Base-by-base conservation (phyloP, 164 flowering plant species). In the Aristolochia fimbriata region DNA sequence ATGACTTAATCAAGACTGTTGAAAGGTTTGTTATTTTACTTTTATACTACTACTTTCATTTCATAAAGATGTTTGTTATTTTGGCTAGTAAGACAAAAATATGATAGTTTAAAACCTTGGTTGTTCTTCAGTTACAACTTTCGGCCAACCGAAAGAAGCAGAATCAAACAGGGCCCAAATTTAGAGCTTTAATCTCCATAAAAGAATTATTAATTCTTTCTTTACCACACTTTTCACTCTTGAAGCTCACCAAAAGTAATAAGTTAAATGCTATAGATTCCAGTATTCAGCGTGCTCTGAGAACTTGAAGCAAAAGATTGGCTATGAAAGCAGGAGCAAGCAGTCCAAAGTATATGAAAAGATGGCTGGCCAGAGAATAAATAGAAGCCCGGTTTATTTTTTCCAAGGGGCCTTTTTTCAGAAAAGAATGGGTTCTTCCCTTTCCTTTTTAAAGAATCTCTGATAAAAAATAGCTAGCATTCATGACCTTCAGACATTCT, bases 321-420 rank as follows among this genome's bases (percentile, higher is more conserved):
- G 58, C 15, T 47, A 10, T 25, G 9, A 11, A 53, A 45, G 58
- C 13, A 27, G 55, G 16, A 37, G 9, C 43, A 37, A 37, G 43
- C 43, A 37, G 43, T 37, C 12, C 43, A 37, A 66, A 60, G 63
- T 22, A 52, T n/a, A 31, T 19, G 25, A 50, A 25, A 62, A 55
- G 53, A 33, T 60, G 41, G 30, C 19, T 27, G 45, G 64, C 55
- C 37, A 17, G 54, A 49, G 49, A 47, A 55, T 60, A 50, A 53
- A 20, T 30, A 55, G 59, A 30, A 59, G 61, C 62, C 49, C 37
- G 8, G 43, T 49, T 13, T 33, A 37, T 30, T 47, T 66, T 46
- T 30, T 63, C 25, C 47, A 4, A 1, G 49, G 21, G 21, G 33
- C 60, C n/a, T n/a, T n/a, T 27, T 60, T 13, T 19, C 6, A 46